Evolutionary conservation across 2,329 filamentous ascomycete genomes (phyloP).

Genomic region (Colletotrichum liaoningense): DNA sequence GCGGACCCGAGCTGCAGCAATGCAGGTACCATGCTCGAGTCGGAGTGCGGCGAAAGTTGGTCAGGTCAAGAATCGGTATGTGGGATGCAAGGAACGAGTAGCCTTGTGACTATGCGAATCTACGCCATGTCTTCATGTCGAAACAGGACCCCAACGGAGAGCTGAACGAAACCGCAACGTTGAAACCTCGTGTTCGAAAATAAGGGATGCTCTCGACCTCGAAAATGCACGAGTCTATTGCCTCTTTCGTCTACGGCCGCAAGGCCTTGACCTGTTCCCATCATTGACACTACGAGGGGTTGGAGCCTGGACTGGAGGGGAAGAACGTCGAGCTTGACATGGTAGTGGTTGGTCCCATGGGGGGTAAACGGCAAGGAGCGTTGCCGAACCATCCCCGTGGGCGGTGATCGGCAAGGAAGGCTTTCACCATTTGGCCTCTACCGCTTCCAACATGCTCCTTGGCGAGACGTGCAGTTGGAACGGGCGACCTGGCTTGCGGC

Average conservation of each 20-base stretch:
- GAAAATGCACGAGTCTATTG: not conserved
- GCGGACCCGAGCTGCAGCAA: not conserved
- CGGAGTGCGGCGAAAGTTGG: not conserved
- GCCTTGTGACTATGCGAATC: not conserved
- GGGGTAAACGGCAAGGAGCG: not conserved
- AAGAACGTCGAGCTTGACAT: not conserved
- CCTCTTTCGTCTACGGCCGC: not conserved
- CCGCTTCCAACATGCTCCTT: not conserved
- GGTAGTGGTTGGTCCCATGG: not conserved
- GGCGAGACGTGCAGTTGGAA: not conserved
- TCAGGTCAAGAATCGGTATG: not conserved
- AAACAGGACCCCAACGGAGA: constrained; percentile 16
- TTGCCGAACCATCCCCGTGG: not conserved
- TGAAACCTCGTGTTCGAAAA: constrained; percentile 25
- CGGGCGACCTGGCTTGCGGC: not conserved
- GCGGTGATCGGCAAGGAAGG: not conserved
- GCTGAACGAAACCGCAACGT: constrained; percentile 3
- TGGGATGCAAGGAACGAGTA: not conserved
- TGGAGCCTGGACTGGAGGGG: not conserved
- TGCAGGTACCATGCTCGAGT: constrained; percentile 18
- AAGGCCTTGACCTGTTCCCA: not conserved
- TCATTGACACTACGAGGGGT: not conserved
- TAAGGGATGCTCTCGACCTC: not conserved
- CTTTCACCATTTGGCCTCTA: not conserved
- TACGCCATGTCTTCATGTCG: not conserved